Percentiles rank a stretch among this genome's conserved stretches.
Evolutionary conservation across 2,329 filamentous ascomycete genomes (phyloP).

Genomic region (Myotisia sp.): DNA sequence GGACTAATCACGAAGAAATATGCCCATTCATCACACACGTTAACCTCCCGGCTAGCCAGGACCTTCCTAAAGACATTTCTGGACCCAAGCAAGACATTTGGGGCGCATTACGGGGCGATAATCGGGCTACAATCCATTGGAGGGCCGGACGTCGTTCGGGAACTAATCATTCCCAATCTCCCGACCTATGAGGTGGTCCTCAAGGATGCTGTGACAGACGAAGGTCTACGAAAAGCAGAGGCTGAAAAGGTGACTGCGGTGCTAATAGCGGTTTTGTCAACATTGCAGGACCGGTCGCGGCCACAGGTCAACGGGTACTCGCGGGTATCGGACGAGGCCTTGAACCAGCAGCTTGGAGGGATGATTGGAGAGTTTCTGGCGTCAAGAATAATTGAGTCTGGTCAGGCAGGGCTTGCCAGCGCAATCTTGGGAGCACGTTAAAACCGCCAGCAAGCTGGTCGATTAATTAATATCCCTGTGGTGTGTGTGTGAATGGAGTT

Average conservation of each 20-base stretch:
- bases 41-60: slow-evolving; percentile 79
- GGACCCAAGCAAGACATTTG: slow-evolving; percentile 66
- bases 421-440: slow-evolving; percentile 25
- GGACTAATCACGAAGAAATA: slow-evolving; percentile 69
- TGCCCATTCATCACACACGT: slow-evolving; percentile 60
- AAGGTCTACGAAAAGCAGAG: slow-evolving; percentile 40
- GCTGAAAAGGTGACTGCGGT: slow-evolving; percentile 46
- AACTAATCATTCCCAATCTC: slow-evolving; percentile 52
- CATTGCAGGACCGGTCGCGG: slow-evolving; percentile 35
- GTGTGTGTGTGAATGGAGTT: no score
- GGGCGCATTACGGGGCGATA: slow-evolving; percentile 80
- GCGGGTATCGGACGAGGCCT: slow-evolving; percentile 23
- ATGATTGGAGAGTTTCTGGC: slow-evolving; percentile 32
- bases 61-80: slow-evolving; percentile 87
- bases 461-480: no score
- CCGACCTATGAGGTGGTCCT: slow-evolving; percentile 49
- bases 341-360: slow-evolving; percentile 24
- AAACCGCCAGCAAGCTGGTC: no score
- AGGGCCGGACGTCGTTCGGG: slow-evolving; percentile 49
- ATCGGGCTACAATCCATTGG: slow-evolving; percentile 66
- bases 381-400: slow-evolving; percentile 27
- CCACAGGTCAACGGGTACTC: slow-evolving; percentile 28
- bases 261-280: slow-evolving; percentile 42
- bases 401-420: slow-evolving; percentile 28
- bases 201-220: slow-evolving; percentile 40